Evolutionary conservation across 2,329 filamentous ascomycete species (phyloP), one percentile per base, ranked within the genome.

Genomic region (Aspergillus niger): DNA sequence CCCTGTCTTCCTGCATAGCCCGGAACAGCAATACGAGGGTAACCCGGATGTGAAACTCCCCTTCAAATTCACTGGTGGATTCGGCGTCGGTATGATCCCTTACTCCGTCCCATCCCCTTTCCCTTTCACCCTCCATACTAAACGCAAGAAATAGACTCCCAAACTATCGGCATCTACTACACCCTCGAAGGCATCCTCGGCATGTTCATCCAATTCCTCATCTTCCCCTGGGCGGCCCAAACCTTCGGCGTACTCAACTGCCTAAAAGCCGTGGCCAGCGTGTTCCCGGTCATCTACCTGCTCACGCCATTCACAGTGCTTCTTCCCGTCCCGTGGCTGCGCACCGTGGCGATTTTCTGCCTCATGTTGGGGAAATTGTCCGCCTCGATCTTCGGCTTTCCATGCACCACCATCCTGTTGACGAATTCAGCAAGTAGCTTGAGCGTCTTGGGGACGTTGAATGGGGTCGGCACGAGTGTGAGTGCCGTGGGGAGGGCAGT

Each of bases 1-100:
- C 1, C 91, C 92, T 3, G 91, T 97, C 0, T 96, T 96, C 74
- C 84, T 97, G 70, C 91, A 96, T 76, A 89, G 91, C 65, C 89
- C 90, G 0, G 76, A 76, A 1, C 82, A 87, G 67, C 71, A 82
- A 4, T 75, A 81, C 4, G 76, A 84, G 36, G 76, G 84, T 50
- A 83, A 85, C 59, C 85, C 86, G 0, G 78, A 83, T 0, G 80
- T 86, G 10, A 78, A 81, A 2, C 82, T 91, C 0, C 93, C 93
- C 0, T 89, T 97, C 70, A 89, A 91, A 70, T 97, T 97, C 70
- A 83, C 85, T 2, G 89, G 91, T 39, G 92, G 92, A 0, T 96
- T 96, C 70, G 92, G 92, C 0, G 80, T 88, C 47, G 76, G 79
- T 77, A 64, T 57, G 72, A 26, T 26, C 26, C 26, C 26, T 26